Evolutionary conservation across 1,139 yeast genomes (phyloP), one percentile per base, ranked within the genome.

Genomic region (Yamadazyma buinensis): DNA sequence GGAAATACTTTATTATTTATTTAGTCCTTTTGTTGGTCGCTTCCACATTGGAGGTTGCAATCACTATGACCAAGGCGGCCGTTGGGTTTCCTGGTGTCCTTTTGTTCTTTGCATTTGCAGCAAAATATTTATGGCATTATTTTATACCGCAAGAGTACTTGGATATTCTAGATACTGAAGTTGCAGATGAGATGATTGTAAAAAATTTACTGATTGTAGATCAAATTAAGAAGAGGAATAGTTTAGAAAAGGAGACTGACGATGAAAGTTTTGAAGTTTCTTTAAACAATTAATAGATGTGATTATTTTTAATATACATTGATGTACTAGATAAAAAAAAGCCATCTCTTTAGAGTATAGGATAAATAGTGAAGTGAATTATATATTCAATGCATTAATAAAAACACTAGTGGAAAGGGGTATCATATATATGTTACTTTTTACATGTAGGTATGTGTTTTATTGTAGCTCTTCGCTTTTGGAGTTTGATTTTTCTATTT

Each of bases 51-150:
- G 97, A 92, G 52, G 83, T 87, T 46, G 95, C 81, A 0, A 88
- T 92, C 25, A 84, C 95, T 0, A 77, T 83, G 52, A 85, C 96
- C 0, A 78, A 72, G 40, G 97, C 92, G 0, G 97, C 98, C 0
- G 88, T 92, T 25, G 97, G 96, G 2, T 92, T 92, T 51, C 98
- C 98, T 0, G 84, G 87, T 1, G 87, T 90, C 0, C 61, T 92
- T 35, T 44, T 70, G 48, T 55, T 67, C 35, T 67, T 67, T 43
- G 71, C 92, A 31, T 51, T 70, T 15, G 72, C 87, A 35, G 86
- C 86, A 37, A 76, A 76, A 23, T 66, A 88, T 51, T 75, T 86
- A 0, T 80, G 92, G 64, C 87, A 86, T 0, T 55, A 56, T 36
- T 52, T 84, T 7, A 83, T 90, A 37, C 80, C 87, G 0, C 46